Evolutionary conservation across 169 alveolate genomes (phyloP).

Genomic region (Plasmodium ovale): DNA sequence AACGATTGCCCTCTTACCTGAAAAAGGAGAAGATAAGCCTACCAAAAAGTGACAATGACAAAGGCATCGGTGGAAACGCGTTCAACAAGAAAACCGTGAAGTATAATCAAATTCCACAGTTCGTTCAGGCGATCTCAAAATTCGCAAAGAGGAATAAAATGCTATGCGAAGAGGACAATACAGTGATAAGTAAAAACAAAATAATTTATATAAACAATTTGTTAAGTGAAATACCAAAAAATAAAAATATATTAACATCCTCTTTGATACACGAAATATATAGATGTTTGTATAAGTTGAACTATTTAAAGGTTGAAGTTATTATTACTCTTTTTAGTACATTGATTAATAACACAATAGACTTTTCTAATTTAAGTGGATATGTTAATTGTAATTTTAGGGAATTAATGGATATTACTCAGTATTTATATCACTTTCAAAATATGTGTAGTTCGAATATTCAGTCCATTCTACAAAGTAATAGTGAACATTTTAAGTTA

Average conservation of each 20-base stretch:
- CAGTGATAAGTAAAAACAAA: constrained; percentile 35
- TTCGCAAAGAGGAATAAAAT: constrained; percentile 38
- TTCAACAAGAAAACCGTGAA: constrained; percentile 48
- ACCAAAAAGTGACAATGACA: constrained; percentile 13
- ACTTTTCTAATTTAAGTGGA: constrained; percentile 42
- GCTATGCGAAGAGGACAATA: constrained; percentile 2
- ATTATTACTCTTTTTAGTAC: constrained; percentile 21
- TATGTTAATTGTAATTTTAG: constrained; percentile 60
- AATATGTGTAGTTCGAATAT: constrained; percentile 45
- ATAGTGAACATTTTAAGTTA: neutral
- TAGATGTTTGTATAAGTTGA: constrained; percentile 46
- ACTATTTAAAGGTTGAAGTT: constrained; percentile 39
- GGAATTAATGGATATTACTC: constrained; percentile 44
- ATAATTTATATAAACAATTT: constrained; percentile 25
- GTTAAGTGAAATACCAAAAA: constrained; percentile 42
- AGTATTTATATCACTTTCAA: constrained; percentile 50
- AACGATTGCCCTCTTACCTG: constrained; percentile 57
- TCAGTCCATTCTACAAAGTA: constrained; percentile 30
- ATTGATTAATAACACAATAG: constrained; percentile 42
- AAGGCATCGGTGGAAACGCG: neutral
- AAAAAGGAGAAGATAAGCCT: constrained; percentile 52
- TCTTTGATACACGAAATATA: constrained; percentile 41
- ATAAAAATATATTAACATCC: constrained; percentile 30
- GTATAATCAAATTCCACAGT: constrained; percentile 55
- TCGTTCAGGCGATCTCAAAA: constrained; percentile 46